Evolutionary conservation across 225 moss, liverwort and hornwort genomes (phyloP).

Genomic region (Pseudisothecium myosuroides): DNA sequence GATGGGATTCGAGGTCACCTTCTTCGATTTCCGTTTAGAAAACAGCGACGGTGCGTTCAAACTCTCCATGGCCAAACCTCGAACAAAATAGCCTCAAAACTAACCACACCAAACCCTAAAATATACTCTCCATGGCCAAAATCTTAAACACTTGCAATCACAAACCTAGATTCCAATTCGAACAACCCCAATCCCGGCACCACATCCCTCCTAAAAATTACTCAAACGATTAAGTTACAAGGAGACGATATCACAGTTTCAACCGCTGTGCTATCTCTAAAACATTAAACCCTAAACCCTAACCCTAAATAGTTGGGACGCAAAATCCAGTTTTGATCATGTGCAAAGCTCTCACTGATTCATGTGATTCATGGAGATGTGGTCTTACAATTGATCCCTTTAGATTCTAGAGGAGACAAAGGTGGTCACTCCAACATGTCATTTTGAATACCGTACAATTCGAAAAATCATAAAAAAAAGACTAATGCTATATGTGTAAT

Average conservation of each 20-base stretch:
- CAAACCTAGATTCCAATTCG: background rate
- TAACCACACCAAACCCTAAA: background rate
- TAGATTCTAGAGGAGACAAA: background rate
- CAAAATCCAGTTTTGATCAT: background rate
- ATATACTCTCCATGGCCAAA: background rate
- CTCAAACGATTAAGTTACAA: background rate
- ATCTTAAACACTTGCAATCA: background rate
- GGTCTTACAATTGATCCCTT: background rate
- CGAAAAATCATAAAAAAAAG: background rate
- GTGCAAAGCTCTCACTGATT: background rate
- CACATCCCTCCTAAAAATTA: background rate
- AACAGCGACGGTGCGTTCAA: slow-evolving; percentile 19
- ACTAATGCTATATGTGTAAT: background rate
- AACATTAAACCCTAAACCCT: background rate
- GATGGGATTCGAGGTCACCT: background rate
- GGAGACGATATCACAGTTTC: no score
- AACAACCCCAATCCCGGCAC: background rate
- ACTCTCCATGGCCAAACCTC: background rate
- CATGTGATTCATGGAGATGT: background rate
- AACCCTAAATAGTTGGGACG: background rate
- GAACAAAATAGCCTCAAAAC: no score
- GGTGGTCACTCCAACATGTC: no score
- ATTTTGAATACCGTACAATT: background rate
- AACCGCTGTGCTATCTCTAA: background rate
- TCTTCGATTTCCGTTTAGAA: background rate